A percentile compares a stretch with the other conserved stretches of the same genome.
Evolutionary conservation across 345 rosid species (phyloP).

Genomic region (Xanthoceras sorbifolium): DNA sequence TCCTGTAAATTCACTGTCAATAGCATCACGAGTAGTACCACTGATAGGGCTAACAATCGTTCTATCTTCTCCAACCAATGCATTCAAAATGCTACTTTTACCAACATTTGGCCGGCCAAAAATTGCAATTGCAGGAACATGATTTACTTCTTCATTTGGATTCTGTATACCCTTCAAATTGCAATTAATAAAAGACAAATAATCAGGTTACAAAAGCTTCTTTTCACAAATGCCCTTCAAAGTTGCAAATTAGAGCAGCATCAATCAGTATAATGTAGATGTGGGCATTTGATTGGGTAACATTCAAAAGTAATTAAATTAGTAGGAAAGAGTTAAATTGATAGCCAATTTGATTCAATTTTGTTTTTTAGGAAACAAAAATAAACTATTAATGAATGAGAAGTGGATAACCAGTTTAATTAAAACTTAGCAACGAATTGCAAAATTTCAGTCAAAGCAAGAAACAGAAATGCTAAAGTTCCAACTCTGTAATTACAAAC

Average conservation of each 20-base stretch:
- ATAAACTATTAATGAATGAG: background rate
- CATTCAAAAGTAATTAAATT: background rate
- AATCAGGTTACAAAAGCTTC: background rate
- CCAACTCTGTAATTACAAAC: constrained; percentile 41
- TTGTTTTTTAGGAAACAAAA: background rate
- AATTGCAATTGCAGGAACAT: constrained; percentile 88
- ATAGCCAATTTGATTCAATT: background rate
- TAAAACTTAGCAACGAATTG: background rate
- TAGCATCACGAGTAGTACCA: constrained; percentile 99
- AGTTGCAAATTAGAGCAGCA: background rate
- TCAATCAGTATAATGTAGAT: background rate
- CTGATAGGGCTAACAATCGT: constrained; percentile 97
- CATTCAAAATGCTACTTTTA: constrained; percentile 96
- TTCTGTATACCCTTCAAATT: constrained; percentile 47
- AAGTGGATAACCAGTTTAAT: background rate
- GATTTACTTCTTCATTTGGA: constrained; percentile 56
- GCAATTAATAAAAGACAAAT: constrained; percentile 15
- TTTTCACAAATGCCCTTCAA: background rate
- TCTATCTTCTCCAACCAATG: constrained; percentile 94
- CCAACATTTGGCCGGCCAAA: constrained; percentile 98
- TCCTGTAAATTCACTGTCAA: constrained; percentile 85
- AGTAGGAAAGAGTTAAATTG: background rate
- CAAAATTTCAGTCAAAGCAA: background rate
- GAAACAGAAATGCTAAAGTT: background rate
- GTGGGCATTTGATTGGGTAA: background rate